These are phyloP conservation scores for Cyanidium caldarium DNA, from an alignment of 23 red algal species.

Conservation along the genomic window DNA sequence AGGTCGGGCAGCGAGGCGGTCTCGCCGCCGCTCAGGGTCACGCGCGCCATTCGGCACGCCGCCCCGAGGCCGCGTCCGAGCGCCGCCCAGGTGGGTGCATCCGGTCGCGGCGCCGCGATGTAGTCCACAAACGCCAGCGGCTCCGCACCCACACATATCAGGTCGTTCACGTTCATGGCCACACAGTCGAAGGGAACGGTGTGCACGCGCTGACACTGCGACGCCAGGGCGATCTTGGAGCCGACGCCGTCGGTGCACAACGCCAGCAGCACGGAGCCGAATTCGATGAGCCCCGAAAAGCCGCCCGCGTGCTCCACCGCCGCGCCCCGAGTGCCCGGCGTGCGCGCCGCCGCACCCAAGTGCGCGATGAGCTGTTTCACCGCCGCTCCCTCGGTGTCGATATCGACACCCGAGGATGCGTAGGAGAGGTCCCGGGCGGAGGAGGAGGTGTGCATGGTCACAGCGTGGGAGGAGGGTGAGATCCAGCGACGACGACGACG, in stretches of 20 bases:
- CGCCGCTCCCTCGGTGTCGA: conserved; percentile 32
- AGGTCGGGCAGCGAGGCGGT: conserved; percentile 70
- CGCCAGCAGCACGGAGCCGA: conserved; percentile 51
- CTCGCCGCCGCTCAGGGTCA: conserved; percentile 74
- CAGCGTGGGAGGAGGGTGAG: too few relatives aligned
- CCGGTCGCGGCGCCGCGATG: conserved; percentile 57
- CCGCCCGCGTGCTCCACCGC: conserved; percentile 23
- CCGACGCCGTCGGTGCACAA: conserved; percentile 81
- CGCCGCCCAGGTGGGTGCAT: conserved; percentile 30
- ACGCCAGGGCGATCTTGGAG: conserved; percentile 59
- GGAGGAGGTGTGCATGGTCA: too few relatives aligned
- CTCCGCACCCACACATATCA: conserved; percentile 84
- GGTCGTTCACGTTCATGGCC: conserved; percentile 96
- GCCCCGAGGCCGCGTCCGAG: conserved; percentile 36
- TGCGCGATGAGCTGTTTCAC: conserved; percentile 27
- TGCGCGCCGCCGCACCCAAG: conserved; percentile 25
- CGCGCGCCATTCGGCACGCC: conserved; percentile 53
- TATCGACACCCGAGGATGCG: conserved; percentile 52
- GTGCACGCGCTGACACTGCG: conserved; percentile 31
- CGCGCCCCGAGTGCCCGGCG: conserved; percentile 18
- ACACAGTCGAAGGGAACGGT: conserved; percentile 71
- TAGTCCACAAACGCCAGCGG: conserved; percentile 95
- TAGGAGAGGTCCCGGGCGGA: too few relatives aligned
- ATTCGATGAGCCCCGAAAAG: conserved; percentile 83
- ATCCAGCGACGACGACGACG: too few relatives aligned